A percentile compares a stretch with the other conserved stretches of the same genome.
phyloP scores from a whole-genome alignment of 129 eudicot genomes.

The Flaveria robusta region DNA sequence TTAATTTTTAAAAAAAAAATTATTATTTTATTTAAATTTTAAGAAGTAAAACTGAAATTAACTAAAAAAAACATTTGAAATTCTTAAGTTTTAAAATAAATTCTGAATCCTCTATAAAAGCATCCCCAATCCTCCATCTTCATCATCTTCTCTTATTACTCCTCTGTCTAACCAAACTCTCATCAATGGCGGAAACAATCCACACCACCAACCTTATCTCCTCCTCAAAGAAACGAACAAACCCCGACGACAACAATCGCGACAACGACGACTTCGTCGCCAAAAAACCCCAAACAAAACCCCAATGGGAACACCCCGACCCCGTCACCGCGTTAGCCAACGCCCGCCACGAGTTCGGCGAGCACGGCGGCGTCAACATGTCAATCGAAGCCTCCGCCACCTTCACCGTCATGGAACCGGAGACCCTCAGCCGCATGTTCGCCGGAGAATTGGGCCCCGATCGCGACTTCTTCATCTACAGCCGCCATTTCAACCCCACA shows the following conservation, averaged over 20 bases:
- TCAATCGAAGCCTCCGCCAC: slow-evolving; percentile 82
- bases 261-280: slow-evolving; percentile 19
- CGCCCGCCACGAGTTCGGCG: slow-evolving; percentile 72
- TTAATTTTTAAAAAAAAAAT: too few relatives aligned
- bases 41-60: too few relatives aligned
- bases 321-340: slow-evolving; percentile 53
- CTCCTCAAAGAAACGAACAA: slow-evolving; percentile 43
- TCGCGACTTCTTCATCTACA: slow-evolving; percentile 62
- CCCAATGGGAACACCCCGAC: slow-evolving; percentile 40
- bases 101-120: slow-evolving; percentile 23
- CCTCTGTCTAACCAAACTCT: background rate
- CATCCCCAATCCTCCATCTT: background rate
- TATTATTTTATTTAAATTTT: too few relatives aligned
- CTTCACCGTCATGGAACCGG: slow-evolving; percentile 80
- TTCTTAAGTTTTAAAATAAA: background rate
- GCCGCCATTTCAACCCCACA: slow-evolving; percentile 75
- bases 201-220: slow-evolving; percentile 19
- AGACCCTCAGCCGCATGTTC: slow-evolving; percentile 64
- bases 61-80: too few relatives aligned
- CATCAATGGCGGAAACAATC: slow-evolving; percentile 41
- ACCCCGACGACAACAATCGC: slow-evolving; percentile 33
- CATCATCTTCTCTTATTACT: background rate
- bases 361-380: slow-evolving; percentile 83
- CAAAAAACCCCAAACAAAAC: slow-evolving; percentile 33
- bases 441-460: slow-evolving; percentile 68